A percentile compares a stretch with the other conserved stretches of the same genome.
Conservation (phyloP, 108 stramenopile genomes). For the Asterionellopsis glacialis region DNA sequence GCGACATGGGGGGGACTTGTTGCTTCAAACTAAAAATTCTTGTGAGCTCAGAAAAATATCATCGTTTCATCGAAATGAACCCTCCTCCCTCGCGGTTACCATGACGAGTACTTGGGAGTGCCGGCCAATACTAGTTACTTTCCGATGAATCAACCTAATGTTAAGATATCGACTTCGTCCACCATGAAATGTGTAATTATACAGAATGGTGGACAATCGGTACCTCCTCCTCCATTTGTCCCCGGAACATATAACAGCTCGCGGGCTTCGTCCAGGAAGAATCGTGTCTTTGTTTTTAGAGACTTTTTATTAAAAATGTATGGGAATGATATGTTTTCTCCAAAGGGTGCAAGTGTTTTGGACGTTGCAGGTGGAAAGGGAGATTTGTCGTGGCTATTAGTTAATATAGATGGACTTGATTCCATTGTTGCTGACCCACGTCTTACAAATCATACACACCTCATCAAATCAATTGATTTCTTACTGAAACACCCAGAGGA, state of each 20-base stretch:
- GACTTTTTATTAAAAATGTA: slow-evolving; percentile 44
- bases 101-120: too few relatives aligned
- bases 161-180: background rate
- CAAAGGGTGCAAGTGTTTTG: slow-evolving; percentile 23
- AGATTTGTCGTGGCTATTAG: slow-evolving; percentile 64
- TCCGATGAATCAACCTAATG: too few relatives aligned
- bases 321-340: background rate
- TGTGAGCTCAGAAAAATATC: too few relatives aligned
- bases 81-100: too few relatives aligned
- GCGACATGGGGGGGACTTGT: too few relatives aligned
- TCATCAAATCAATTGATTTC: slow-evolving; percentile 45
- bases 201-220: background rate
- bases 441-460: slow-evolving; percentile 30
- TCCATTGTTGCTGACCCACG: slow-evolving; percentile 75
- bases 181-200: background rate
- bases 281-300: slow-evolving; percentile 62
- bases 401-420: slow-evolving; percentile 48
- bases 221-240: background rate
- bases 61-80: too few relatives aligned
- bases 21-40: too few relatives aligned
- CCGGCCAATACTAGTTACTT: too few relatives aligned
- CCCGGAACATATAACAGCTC: slow-evolving; percentile 17
- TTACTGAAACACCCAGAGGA: slow-evolving; percentile 54
- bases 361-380: slow-evolving; percentile 89
- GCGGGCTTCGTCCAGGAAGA: slow-evolving; percentile 53